Base-by-base conservation (phyloP, 805 yeast genomes). In the Cyberlindnera xylosilytica region DNA sequence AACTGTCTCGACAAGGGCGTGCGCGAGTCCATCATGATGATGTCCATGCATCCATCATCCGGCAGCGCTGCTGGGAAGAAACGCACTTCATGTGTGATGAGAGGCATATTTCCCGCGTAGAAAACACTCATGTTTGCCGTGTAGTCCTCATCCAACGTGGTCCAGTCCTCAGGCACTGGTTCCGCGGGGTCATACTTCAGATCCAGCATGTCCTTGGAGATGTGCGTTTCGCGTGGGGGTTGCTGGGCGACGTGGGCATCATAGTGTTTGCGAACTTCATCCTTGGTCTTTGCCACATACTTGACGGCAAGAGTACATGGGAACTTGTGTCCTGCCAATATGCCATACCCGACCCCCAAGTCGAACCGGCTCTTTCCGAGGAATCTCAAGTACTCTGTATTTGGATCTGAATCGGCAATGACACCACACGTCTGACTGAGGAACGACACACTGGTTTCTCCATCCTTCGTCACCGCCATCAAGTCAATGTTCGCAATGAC, bases 61-160 rank as follows among this genome's bases (percentile, higher is more conserved):
- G 96, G 96, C 41, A 87, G 70, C 0, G 97, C 90, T 1, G 93
- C 95, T 1, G 99, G 99, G 66, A 93, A 93, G 56, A 91, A 87
- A 53, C 83, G 83, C 1, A 83, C 79, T 51, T 84, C 93, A 26
- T 78, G 73, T 4, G 97, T 79, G 58, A 93, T 74, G 63, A 81
- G 86, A 6, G 97, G 97, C 91, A 91, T 83, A 47, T 89, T 87
- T 2, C 98, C 98, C 3, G 87, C 84, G 58, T 91, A 93, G 51
- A 91, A 86, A 22, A 89, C 76, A 36, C 78, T 79, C 38, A 87
- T 58, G 38, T 81, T 75, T 15, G 71, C 60, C 1, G 85, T 65
- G 2, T 73, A 48, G 2, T 65, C 64, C 12, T 69, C 60, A 36
- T 80, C 78, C 5, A 83, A 53, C 47, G 68, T 61, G 30, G 70